Percentiles rank a stretch among this genome's conserved stretches.
phyloP scores from a whole-genome alignment of 1,139 yeast species.

The Blastobotrys malaysiensis region DNA sequence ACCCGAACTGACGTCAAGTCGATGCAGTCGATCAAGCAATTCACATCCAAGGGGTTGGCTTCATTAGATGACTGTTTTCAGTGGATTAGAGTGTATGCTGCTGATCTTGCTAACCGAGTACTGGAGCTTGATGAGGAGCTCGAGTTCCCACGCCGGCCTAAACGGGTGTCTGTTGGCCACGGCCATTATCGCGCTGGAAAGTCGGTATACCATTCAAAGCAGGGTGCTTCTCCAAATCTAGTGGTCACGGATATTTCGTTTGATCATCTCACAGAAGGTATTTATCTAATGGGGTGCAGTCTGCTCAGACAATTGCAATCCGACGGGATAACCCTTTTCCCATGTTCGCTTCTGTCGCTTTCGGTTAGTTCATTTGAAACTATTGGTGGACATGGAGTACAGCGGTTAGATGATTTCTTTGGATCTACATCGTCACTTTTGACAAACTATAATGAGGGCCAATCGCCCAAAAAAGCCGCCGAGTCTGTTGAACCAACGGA shows the following conservation, averaged over 20 bases:
- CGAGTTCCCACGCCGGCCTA: conserved; percentile 30
- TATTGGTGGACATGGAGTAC: conserved; percentile 8
- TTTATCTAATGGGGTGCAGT: conserved; percentile 24
- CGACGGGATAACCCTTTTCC: conserved; percentile 5
- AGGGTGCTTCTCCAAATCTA: conserved; percentile 17
- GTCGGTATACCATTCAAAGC: conserved; percentile 18
- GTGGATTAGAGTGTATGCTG: conserved; percentile 81
- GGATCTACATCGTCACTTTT: conserved; percentile 5
- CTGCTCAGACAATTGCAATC: conserved; percentile 19
- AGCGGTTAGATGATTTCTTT: conserved; percentile 9
- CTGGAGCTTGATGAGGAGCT: conserved; percentile 63
- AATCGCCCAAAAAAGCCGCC: neutral
- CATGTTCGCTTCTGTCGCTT: conserved; percentile 12
- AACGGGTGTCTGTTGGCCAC: conserved; percentile 32
- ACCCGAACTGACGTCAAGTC: conserved; percentile 65
- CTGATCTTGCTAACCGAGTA: conserved; percentile 68
- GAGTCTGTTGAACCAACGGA: neutral
- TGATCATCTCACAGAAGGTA: conserved; percentile 22
- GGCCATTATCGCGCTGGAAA: conserved; percentile 8
- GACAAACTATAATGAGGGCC: neutral
- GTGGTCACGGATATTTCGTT: conserved; percentile 10
- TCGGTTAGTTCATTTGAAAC: conserved; percentile 11
- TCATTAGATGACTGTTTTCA: conserved; percentile 55
- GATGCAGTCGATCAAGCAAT: conserved; percentile 84
- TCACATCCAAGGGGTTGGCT: conserved; percentile 51